A percentile compares a stretch with the other conserved stretches of the same genome.
These are phyloP conservation scores for Violaceomyces palustris DNA, from an alignment of 1,284 basidiomycete species.

Conservation along the genomic window DNA sequence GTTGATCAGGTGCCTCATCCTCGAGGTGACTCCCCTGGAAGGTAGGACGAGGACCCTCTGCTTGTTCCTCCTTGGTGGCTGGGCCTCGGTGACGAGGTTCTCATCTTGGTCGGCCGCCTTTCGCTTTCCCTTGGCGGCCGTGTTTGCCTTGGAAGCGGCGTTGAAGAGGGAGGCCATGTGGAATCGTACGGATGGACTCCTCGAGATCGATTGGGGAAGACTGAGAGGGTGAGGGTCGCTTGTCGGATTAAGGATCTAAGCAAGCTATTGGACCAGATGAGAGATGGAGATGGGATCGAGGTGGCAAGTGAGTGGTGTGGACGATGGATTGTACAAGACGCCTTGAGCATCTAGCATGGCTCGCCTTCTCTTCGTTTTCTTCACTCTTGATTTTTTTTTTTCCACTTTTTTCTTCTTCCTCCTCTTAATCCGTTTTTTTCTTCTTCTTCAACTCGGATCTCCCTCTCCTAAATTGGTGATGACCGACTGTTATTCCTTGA, in stretches of 20 bases:
- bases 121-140: conserved; percentile 31
- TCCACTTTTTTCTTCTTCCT: not conserved
- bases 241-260: not conserved
- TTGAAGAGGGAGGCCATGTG: conserved; percentile 32
- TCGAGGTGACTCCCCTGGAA: conserved; percentile 87
- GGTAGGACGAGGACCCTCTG: conserved; percentile 79
- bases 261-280: not conserved
- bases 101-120: conserved; percentile 26
- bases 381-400: not conserved
- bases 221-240: not conserved
- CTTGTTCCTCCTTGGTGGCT: conserved; percentile 54
- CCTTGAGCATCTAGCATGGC: not conserved
- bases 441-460: conserved; percentile 2
- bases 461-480: conserved; percentile 7
- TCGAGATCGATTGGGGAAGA: not conserved
- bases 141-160: conserved; percentile 16
- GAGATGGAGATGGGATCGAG: not conserved
- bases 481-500: conserved; percentile 1
- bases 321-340: not conserved
- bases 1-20: conserved; percentile 95
- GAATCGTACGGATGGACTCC: no score
- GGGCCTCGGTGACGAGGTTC: conserved; percentile 2
- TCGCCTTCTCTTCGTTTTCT: not conserved
- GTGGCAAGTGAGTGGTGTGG: not conserved
- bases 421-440: not conserved